Evolutionary conservation across 108 stramenopile genomes (phyloP).

Genomic region (Mayamaea pseudoterrestris): DNA sequence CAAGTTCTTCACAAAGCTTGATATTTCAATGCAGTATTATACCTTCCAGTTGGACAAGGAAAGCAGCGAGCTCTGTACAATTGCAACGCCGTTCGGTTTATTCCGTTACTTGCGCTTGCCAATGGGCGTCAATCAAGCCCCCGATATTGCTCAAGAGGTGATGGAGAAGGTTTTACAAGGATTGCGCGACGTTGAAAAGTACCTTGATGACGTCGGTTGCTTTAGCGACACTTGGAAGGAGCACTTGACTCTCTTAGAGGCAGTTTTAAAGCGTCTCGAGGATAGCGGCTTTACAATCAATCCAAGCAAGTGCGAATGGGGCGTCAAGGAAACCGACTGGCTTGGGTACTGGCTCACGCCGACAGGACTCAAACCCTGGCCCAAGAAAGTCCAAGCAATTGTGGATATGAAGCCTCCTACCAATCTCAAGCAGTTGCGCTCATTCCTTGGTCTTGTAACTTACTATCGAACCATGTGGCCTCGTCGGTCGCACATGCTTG

Average conservation of each 20-base stretch:
- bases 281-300: slow-evolving; percentile 4
- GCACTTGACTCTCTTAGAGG: slow-evolving; percentile 11
- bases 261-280: slow-evolving; percentile 12
- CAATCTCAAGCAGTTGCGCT: slow-evolving; percentile 17
- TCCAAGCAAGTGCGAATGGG: slow-evolving; percentile 42
- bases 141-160: slow-evolving; percentile 20
- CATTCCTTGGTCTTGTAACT: slow-evolving; percentile 30
- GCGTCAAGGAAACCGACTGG: slow-evolving; percentile 25
- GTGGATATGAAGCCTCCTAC: slow-evolving; percentile 14
- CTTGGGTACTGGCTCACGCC: slow-evolving; percentile 24
- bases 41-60: slow-evolving; percentile 18
- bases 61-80: slow-evolving; percentile 16
- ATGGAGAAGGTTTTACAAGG: slow-evolving; percentile 10
- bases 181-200: slow-evolving; percentile 17
- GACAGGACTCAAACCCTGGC: slow-evolving; percentile 16
- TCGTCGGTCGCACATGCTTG: slow-evolving; percentile 20
- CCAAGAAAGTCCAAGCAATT: slow-evolving; percentile 29
- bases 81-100: slow-evolving; percentile 37
- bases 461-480: slow-evolving; percentile 20
- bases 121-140: slow-evolving; percentile 31
- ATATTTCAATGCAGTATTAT: slow-evolving; percentile 19
- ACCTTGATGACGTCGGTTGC: slow-evolving; percentile 36
- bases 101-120: slow-evolving; percentile 23
- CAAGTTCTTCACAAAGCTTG: slow-evolving; percentile 15
- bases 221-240: slow-evolving; percentile 19